Evolutionary conservation across 2,329 filamentous ascomycete species (phyloP).

Genomic region (Trichothecium sympodiale): DNA sequence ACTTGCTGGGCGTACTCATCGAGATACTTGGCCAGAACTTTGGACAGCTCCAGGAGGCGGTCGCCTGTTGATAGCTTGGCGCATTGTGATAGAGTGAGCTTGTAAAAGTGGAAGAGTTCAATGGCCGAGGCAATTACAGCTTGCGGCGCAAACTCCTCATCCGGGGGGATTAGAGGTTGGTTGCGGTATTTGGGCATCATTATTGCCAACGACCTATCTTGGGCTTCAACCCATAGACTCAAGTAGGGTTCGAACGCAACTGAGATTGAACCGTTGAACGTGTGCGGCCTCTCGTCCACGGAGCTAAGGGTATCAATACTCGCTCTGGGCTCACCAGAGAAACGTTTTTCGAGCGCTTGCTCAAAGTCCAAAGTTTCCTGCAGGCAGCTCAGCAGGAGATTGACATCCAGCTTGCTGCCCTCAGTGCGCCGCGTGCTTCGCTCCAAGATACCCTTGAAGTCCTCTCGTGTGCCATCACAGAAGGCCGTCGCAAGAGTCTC

Average conservation of each 20-base stretch:
- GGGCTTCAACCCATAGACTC: conserved; percentile 92
- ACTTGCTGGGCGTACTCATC: conserved; percentile 95
- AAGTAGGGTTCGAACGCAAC: conserved; percentile 96
- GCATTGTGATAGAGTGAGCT: conserved; percentile 84
- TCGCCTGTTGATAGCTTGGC: conserved; percentile 91
- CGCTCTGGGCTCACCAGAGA: conserved; percentile 59
- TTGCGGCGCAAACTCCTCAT: conserved; percentile 87
- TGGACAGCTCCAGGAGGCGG: conserved; percentile 72
- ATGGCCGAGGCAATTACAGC: conserved; percentile 89
- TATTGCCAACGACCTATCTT: conserved; percentile 74
- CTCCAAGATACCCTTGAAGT: conserved; percentile 88
- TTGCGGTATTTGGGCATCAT: conserved; percentile 82
- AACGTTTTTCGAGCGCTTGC: conserved; percentile 76
- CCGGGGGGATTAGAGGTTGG: conserved; percentile 66
- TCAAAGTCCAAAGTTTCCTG: conserved; percentile 97
- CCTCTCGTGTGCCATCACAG: conserved; percentile 89
- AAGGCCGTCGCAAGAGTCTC: conserved; percentile 86
- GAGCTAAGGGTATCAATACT: conserved; percentile 88
- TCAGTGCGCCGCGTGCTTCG: conserved; percentile 71
- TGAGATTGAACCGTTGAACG: conserved; percentile 84
- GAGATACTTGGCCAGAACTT: conserved; percentile 80
- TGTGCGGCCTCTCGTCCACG: conserved; percentile 60
- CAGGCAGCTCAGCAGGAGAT: conserved; percentile 74
- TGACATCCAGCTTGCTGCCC: conserved; percentile 77
- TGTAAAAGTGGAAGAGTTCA: conserved; percentile 95